These are phyloP conservation scores for Gloeopeniophorella convolvens DNA, from an alignment of 768 basidiomycete species.

Conservation along the genomic window DNA sequence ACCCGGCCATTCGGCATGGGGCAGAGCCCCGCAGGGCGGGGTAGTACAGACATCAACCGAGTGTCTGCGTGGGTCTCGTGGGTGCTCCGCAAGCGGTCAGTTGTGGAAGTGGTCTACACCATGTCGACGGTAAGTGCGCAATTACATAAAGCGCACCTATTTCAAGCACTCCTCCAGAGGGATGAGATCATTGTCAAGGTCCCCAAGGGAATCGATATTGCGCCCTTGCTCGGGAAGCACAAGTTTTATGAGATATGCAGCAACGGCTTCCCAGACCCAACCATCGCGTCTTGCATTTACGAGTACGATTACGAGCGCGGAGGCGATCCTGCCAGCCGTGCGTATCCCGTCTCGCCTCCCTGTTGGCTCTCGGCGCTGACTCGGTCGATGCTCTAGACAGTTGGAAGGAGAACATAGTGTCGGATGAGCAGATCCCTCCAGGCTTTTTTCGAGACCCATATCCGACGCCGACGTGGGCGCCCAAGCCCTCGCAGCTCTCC, in stretches of 20 bases:
- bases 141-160: background rate
- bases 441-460: constrained; percentile 10
- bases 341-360: background rate
- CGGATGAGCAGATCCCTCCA: background rate
- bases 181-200: constrained; percentile 16
- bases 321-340: constrained; percentile 17
- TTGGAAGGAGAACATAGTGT: constrained; percentile 10
- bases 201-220: background rate
- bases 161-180: constrained; percentile 4
- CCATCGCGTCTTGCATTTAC: constrained; percentile 6
- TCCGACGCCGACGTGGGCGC: constrained; percentile 13
- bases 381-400: constrained; percentile 2
- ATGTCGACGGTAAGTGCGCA: constrained; percentile 18
- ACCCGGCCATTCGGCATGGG: constrained; percentile 15
- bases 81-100: constrained; percentile 8
- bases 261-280: background rate
- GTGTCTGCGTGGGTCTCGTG: constrained; percentile 16
- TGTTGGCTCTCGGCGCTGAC: background rate
- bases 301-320: constrained; percentile 9
- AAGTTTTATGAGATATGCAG: constrained; percentile 9
- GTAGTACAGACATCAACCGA: constrained; percentile 4
- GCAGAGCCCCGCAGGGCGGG: constrained; percentile 5
- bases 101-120: constrained; percentile 14
- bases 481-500: constrained; percentile 1
- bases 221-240: constrained; percentile 14